Evolutionary conservation across 2,329 filamentous ascomycete genomes (phyloP), one percentile per base, ranked within the genome.

Genomic region (Colletotrichum cordylinicola): DNA sequence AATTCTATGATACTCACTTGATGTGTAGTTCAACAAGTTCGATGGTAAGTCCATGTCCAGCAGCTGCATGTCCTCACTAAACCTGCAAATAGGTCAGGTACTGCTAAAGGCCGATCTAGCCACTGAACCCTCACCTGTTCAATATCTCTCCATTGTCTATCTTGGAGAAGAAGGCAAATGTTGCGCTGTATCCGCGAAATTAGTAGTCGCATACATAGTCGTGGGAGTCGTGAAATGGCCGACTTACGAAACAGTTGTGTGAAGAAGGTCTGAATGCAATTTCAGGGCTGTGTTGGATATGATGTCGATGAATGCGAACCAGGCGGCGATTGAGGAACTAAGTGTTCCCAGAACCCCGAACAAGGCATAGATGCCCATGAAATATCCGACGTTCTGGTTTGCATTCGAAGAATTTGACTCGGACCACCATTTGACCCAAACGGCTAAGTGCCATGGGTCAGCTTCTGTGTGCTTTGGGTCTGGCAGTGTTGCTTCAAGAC

Each of bases 361-460:
- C 48, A 56, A 3, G 31, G 48, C 74, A 15, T 74, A 76, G 10
- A 76, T 33, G 31, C 66, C 71, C 31, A 76, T 27, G 52, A 61
- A 74, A 4, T 74, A 66, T 18, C 74, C 74, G 1, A 74, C 31
- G 8, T 15, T 27, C 4, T 13, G 6, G 13, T 74, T 74, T 13
- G 65, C 13, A 15, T 18, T 13, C 3, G 37, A 24, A 0, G 71
- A 13, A 6, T 76, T 74, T 2, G 35, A 10, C 8, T 76, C 74
- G 5, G 74, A 74, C 74, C 74, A 76, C 74, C 65, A 76, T 6
- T 74, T 70, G 35, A 76, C 18, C 74, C 74, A 76, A 4, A 76
- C 31, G n/a, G 74, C 74, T 76, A 18, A 7, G 5, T 16, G 3
- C 31, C 3, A 27, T 35, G 8, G 5, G 48, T 68, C 29, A 68